These are phyloP conservation scores for Gynandropsis gynandra DNA, from an alignment of 345 rosid species.

Conservation along the genomic window DNA sequence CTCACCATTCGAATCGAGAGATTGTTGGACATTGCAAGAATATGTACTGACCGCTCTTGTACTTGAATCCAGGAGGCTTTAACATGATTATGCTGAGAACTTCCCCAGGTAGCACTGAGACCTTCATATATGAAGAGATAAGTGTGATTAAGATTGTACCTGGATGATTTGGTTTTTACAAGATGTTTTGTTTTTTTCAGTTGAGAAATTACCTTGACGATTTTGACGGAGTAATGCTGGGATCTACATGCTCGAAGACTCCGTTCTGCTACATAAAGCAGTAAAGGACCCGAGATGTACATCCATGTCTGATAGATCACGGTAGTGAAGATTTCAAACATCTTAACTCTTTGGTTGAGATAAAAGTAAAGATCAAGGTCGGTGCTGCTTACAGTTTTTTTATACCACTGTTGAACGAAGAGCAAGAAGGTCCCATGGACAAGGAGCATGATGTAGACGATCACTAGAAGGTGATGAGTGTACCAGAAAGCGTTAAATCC, in stretches of 20 bases:
- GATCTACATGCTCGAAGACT: conserved; percentile 72
- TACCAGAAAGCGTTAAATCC: conserved; percentile 99
- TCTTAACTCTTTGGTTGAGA: neutral
- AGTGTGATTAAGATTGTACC: conserved; percentile 10
- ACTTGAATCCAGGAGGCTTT: conserved; percentile 85
- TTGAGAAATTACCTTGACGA: conserved; percentile 48
- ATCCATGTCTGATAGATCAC: conserved; percentile 77
- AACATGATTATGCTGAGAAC: conserved; percentile 79
- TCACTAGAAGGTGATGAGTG: conserved; percentile 74
- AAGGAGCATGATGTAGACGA: conserved; percentile 72
- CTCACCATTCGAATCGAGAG: conserved; percentile 86
- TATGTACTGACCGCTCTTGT: conserved; percentile 92
- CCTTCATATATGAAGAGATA: conserved; percentile 35
- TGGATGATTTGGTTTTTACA: too few species aligned
- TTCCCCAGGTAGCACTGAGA: conserved; percentile 78
- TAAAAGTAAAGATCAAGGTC: conserved; percentile 6
- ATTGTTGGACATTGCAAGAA: conserved; percentile 77
- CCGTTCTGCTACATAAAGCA: conserved; percentile 74
- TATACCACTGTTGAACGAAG: conserved; percentile 59
- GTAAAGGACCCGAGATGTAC: conserved; percentile 68
- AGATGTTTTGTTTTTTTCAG: neutral
- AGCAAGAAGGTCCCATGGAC: conserved; percentile 72
- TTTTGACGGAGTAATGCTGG: conserved; percentile 57
- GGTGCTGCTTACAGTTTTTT: conserved; percentile 57
- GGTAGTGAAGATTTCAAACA: neutral